phyloP scores from a whole-genome alignment of 805 yeast species.

The Candida maris region DNA sequence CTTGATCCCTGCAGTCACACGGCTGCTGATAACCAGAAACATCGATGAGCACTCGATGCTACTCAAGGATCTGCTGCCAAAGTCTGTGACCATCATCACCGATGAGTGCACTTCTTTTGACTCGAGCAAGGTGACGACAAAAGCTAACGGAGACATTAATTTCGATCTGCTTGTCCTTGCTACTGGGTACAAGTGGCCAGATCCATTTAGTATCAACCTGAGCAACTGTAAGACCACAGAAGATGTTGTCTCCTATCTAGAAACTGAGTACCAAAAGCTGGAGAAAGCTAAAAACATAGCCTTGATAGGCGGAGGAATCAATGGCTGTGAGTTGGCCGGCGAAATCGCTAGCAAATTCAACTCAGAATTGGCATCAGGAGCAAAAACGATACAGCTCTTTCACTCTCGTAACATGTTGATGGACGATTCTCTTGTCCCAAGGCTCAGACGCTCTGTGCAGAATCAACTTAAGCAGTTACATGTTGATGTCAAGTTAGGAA shows the following conservation, averaged over 20 bases:
- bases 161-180: constrained; percentile 29
- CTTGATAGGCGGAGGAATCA: constrained; percentile 33
- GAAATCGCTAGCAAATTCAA: constrained; percentile 25
- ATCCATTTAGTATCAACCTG: constrained; percentile 18
- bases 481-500: constrained; percentile 9
- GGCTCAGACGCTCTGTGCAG: constrained; percentile 3
- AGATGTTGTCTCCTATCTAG: constrained; percentile 13
- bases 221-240: constrained; percentile 5
- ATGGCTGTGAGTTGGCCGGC: constrained; percentile 31
- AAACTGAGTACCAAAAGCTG: constrained; percentile 12
- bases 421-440: constrained; percentile 1
- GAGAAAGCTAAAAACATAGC: constrained; percentile 24
- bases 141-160: constrained; percentile 6
- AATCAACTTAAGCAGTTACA: constrained; percentile 5
- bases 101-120: constrained; percentile 21
- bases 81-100: constrained; percentile 18
- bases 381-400: constrained; percentile 23
- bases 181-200: constrained; percentile 30
- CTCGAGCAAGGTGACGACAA: constrained; percentile 13
- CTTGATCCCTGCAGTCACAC: constrained; percentile 14
- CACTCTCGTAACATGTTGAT: constrained; percentile 19
- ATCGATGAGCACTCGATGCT: constrained; percentile 7
- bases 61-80: constrained; percentile 18
- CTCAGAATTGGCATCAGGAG: constrained; percentile 10
- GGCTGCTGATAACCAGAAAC: constrained; percentile 12